A percentile compares a stretch with the other conserved stretches of the same genome.
Evolutionary conservation across 2,329 filamentous ascomycete genomes (phyloP).

Genomic region (Penicillium sp.): DNA sequence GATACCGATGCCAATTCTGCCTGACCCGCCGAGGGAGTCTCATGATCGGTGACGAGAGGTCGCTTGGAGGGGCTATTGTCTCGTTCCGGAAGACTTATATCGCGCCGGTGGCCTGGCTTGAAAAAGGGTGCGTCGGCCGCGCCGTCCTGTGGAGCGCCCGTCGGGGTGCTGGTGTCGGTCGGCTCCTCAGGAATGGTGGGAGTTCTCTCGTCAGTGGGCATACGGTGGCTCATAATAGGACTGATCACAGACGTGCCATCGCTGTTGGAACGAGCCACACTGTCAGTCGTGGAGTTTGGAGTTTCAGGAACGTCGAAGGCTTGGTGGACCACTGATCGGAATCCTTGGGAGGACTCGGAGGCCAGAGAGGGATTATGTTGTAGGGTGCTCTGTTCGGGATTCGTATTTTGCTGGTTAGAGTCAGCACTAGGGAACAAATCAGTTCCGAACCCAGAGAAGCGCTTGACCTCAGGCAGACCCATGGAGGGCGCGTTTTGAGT

Average conservation of each 20-base stretch:
- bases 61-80: conserved; percentile 66
- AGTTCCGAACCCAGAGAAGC: conserved; percentile 46
- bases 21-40: conserved; percentile 47
- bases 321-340: conserved; percentile 64
- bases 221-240: conserved; percentile 62
- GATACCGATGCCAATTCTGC: conserved; percentile 49
- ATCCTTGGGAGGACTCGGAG: conserved; percentile 44
- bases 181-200: conserved; percentile 62
- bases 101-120: conserved; percentile 60
- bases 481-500: conserved; percentile 22
- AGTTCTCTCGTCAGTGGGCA: conserved; percentile 47
- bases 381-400: conserved; percentile 36
- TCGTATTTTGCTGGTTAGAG: conserved; percentile 16
- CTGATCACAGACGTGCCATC: conserved; percentile 67
- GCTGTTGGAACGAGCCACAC: conserved; percentile 63
- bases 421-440: conserved; percentile 29
- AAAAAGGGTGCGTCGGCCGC: conserved; percentile 43
- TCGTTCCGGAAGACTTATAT: conserved; percentile 62
- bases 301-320: conserved; percentile 66
- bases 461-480: conserved; percentile 48
- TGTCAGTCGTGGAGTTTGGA: conserved; percentile 57
- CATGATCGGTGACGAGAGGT: conserved; percentile 55
- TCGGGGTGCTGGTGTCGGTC: conserved; percentile 36
- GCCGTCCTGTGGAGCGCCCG: conserved; percentile 16
- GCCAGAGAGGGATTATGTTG: conserved; percentile 56